phyloP scores from a whole-genome alignment of 139 green algal species.

The Picochlorum sp. region DNA sequence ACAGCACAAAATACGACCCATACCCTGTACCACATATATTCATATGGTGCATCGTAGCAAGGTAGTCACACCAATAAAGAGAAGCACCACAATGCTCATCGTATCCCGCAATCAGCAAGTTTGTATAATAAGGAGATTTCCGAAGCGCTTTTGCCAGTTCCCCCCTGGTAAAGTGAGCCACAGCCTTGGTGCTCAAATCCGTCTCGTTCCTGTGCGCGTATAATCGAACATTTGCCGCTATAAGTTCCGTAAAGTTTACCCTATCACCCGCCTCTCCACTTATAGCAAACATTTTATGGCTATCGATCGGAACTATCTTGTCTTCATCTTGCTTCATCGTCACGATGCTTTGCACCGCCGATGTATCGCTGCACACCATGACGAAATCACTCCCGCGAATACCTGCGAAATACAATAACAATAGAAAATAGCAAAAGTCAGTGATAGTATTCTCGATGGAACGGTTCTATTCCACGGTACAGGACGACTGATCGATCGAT shows the following conservation, averaged over 20 bases:
- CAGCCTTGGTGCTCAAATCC: conserved; percentile 71
- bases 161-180: conserved; percentile 81
- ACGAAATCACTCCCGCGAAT: conserved; percentile 83
- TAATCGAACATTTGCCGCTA: conserved; percentile 86
- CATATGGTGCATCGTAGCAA: conserved; percentile 93
- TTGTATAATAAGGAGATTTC: conserved; percentile 84
- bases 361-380: conserved; percentile 87
- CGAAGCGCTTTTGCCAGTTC: conserved; percentile 90
- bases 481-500: background rate
- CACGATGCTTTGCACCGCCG: conserved; percentile 81
- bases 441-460: background rate
- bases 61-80: conserved; percentile 97
- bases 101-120: conserved; percentile 90
- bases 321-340: conserved; percentile 95
- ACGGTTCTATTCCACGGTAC: background rate
- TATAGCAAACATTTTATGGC: conserved; percentile 80
- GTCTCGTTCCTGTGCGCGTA: conserved; percentile 79
- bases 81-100: conserved; percentile 69
- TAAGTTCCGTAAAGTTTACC: conserved; percentile 78
- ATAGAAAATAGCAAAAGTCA: background rate
- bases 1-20: conserved; percentile 88
- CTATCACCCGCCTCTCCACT: conserved; percentile 83
- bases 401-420: conserved; percentile 15
- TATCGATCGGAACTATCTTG: conserved; percentile 60
- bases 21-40: conserved; percentile 96